A percentile compares a stretch with the other conserved stretches of the same genome.
Evolutionary conservation across 371 early-diverging fungal genomes (phyloP).

Genomic region (Mucor piriformis): DNA sequence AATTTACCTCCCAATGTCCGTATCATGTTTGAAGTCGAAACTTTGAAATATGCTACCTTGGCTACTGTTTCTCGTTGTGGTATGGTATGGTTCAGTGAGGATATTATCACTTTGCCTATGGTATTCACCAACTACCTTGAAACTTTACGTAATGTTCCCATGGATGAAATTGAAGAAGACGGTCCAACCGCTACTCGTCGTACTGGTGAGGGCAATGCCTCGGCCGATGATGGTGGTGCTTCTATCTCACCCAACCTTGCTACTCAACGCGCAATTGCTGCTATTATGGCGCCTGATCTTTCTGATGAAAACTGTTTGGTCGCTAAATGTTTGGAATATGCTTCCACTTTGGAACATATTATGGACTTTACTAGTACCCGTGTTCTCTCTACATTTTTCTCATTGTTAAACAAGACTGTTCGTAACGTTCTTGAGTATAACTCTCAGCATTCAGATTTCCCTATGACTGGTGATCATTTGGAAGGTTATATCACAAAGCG

Average conservation of each 20-base stretch:
- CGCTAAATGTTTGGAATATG: slow-evolving; percentile 70
- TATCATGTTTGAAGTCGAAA: slow-evolving; percentile 99
- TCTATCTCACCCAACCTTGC: slow-evolving; percentile 64
- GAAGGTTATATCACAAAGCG: slow-evolving; percentile 84
- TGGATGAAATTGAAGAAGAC: slow-evolving; percentile 86
- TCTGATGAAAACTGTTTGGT: slow-evolving; percentile 76
- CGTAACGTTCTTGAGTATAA: slow-evolving; percentile 89
- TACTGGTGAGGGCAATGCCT: slow-evolving; percentile 15
- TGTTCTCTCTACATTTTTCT: slow-evolving; percentile 86
- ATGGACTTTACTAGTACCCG: slow-evolving; percentile 96
- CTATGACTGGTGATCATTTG: slow-evolving; percentile 77
- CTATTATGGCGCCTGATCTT: slow-evolving; percentile 74
- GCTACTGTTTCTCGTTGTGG: slow-evolving; percentile 99
- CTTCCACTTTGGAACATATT: slow-evolving; percentile 82
- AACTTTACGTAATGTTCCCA: slow-evolving; percentile 71
- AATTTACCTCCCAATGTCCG: slow-evolving; percentile 94
- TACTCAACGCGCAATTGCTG: slow-evolving; percentile 79
- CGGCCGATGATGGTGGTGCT: slow-evolving; percentile 50
- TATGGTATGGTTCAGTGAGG: slow-evolving; percentile 98
- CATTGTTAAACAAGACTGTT: slow-evolving; percentile 88
- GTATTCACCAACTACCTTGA: slow-evolving; percentile 84
- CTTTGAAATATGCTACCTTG: slow-evolving; percentile 93
- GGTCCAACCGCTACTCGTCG: slow-evolving; percentile 33
- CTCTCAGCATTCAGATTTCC: slow-evolving; percentile 89
- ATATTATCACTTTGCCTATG: slow-evolving; percentile 86